Percentiles rank a stretch among this genome's conserved stretches.
phyloP scores from a whole-genome alignment of 805 yeast species.

The Komagataella populi region DNA sequence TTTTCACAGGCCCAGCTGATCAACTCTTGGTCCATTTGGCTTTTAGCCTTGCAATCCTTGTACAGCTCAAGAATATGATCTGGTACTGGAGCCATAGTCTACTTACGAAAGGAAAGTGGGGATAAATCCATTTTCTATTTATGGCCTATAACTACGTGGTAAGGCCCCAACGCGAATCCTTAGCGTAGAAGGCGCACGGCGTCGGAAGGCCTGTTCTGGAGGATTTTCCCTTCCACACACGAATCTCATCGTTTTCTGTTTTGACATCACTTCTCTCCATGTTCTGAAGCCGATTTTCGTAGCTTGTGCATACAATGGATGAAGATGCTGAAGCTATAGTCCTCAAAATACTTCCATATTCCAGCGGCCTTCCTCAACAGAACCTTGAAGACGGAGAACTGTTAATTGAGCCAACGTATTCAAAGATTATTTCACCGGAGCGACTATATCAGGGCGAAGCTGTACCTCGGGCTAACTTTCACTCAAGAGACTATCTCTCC shows the following conservation, averaged over 20 bases:
- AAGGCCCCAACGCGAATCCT: background rate
- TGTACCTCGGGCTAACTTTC: background rate
- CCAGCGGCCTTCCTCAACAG: background rate
- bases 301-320: background rate
- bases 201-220: background rate
- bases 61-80: background rate
- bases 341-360: background rate
- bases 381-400: background rate
- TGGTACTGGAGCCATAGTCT: background rate
- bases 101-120: background rate
- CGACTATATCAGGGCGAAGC: background rate
- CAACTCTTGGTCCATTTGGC: constrained; percentile 4
- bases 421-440: background rate
- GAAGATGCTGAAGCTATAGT: background rate
- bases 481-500: background rate
- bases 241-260: background rate
- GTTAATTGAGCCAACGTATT: background rate
- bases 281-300: background rate
- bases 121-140: background rate
- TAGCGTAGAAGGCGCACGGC: too few relatives aligned
- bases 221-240: background rate
- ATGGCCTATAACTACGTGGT: background rate
- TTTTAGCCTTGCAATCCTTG: background rate
- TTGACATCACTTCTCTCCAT: background rate
- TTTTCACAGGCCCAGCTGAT: constrained; percentile 10